phyloP scores from a whole-genome alignment of 345 rosid species.

The Bruguiera parviflora region DNA sequence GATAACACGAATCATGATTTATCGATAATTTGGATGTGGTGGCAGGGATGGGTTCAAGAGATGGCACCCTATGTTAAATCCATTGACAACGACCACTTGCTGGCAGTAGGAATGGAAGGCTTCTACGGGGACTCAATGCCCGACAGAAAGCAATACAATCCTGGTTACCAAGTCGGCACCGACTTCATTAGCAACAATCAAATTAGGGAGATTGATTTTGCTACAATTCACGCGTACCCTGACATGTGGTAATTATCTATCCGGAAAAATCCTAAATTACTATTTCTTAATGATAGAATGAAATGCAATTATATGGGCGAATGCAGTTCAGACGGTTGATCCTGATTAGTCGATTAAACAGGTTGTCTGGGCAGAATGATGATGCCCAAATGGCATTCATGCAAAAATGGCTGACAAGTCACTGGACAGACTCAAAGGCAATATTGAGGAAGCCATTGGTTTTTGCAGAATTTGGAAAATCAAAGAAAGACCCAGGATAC shows the following conservation, averaged over 20 bases:
- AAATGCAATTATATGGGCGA: no score
- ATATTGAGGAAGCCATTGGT: conserved; percentile 40
- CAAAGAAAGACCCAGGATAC: conserved; percentile 32
- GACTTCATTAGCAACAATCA: conserved; percentile 39
- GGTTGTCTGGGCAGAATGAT: conserved; percentile 28
- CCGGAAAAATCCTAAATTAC: no score
- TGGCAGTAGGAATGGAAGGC: conserved; percentile 44
- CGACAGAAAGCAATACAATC: conserved; percentile 37
- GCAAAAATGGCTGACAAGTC: conserved; percentile 37
- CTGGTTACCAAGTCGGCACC: conserved; percentile 38
- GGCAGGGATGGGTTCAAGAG: conserved; percentile 41
- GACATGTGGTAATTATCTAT: conserved; percentile 31
- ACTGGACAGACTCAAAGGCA: conserved; percentile 30
- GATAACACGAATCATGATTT: no score
- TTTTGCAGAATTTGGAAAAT: conserved; percentile 46
- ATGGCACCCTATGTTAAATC: conserved; percentile 47
- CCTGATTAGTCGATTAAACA: background rate
- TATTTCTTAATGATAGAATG: no score
- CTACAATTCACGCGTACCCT: conserved; percentile 47
- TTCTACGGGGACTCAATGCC: conserved; percentile 41
- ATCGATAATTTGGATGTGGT: no score
- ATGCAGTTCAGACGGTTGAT: background rate
- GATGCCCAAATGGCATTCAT: conserved; percentile 26
- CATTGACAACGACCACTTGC: conserved; percentile 40
- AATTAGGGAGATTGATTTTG: conserved; percentile 35